Evolutionary conservation across 805 yeast genomes (phyloP), one percentile per base, ranked within the genome.

Genomic region (Brettanomyces custersianus): DNA sequence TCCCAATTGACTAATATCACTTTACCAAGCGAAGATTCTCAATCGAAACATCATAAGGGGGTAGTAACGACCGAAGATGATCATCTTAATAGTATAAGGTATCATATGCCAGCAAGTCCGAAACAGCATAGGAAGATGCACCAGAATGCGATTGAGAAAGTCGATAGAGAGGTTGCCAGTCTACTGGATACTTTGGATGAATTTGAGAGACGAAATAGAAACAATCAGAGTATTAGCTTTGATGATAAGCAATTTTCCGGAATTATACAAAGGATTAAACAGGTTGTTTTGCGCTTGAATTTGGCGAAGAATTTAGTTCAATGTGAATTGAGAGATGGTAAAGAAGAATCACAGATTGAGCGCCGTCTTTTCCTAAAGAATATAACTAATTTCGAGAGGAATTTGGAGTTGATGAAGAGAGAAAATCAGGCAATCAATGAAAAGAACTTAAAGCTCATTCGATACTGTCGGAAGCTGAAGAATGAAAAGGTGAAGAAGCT

Each of bases 391-490:
- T 45, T 50, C 23, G 57, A 57, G 34, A 46, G 46, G 29, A 51
- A 48, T 28, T 18, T 53, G 16, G 49, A 44, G 25, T 38, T 54
- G 11, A 40, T 50, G 17, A 44, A 46, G 35, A 45, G 49, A 23
- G 60, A 55, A 29, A 59, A 58, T 37, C 47, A 51, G 34, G 52
- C 49, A 21, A 46, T 59, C 17, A 52, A 44, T 26, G 33, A 44
- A 19, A 56, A 56, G 31, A 60, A 60, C 39, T 38, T 51, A 24
- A 57, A 55, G 38, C 42, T 59, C 35, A 55, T 56, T 28, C 56
- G 55, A 32, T 51, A 55, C 36, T 49, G 49, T 29, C 51, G 52
- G 33, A 36, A 43, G 15, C 40, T 59, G 27, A 60, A 57, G 31
- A 48, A 47, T 23, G 56, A 54, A 19, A 54, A 48, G 24, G 32